phyloP scores from a whole-genome alignment of 2,329 filamentous ascomycete species.

The Alternaria alternata region DNA sequence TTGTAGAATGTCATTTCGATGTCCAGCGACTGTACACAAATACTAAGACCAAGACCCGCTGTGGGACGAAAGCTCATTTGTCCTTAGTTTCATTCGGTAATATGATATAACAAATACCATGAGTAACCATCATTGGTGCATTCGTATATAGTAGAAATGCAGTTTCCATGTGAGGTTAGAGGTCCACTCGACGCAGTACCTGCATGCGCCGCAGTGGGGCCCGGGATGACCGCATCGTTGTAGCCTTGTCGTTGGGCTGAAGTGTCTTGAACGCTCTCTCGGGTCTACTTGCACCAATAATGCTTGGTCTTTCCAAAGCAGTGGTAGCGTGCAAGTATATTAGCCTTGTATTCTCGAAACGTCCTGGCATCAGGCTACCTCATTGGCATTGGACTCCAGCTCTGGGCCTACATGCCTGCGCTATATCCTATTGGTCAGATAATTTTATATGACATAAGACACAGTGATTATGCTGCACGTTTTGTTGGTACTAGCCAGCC shows the following conservation, averaged over 20 bases:
- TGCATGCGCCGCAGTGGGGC: constrained; percentile 34
- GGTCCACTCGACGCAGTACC: background rate
- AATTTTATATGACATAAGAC: background rate
- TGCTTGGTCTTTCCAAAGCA: constrained; percentile 19
- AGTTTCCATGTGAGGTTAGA: background rate
- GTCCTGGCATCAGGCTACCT: constrained; percentile 14
- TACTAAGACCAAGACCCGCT: background rate
- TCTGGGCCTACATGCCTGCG: background rate
- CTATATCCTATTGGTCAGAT: background rate
- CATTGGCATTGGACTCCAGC: constrained; percentile 15
- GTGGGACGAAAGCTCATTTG: background rate
- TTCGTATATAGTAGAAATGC: background rate
- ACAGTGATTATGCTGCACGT: background rate
- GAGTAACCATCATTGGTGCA: background rate
- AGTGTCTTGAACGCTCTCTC: constrained; percentile 16
- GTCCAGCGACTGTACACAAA: background rate
- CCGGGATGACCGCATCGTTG: constrained; percentile 32
- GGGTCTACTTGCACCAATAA: constrained; percentile 8
- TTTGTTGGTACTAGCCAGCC: background rate
- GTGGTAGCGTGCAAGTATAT: constrained; percentile 23
- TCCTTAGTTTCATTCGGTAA: background rate
- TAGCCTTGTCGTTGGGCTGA: constrained; percentile 29
- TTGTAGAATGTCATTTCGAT: background rate
- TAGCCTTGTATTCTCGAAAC: constrained; percentile 33
- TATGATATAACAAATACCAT: background rate